A percentile compares a stretch with the other conserved stretches of the same genome.
These are phyloP conservation scores for Lizonia empirigonia DNA, from an alignment of 2,329 filamentous ascomycete genomes.

Conservation along the genomic window DNA sequence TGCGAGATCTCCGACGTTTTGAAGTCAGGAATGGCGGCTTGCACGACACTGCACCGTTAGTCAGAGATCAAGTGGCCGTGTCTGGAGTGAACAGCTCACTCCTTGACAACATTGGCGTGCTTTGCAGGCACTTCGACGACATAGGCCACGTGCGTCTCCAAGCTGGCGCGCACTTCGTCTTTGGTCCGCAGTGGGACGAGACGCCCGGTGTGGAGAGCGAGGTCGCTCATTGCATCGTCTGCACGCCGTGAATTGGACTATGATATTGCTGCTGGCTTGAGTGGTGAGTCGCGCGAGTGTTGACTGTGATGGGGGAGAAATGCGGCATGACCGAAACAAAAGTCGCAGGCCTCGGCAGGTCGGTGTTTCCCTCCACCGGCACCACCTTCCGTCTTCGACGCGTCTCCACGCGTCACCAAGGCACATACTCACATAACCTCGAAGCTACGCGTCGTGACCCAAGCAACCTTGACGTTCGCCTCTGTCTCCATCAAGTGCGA, in stretches of 20 bases:
- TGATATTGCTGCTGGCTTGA: conserved; percentile 8
- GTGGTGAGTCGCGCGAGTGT: conserved; percentile 7
- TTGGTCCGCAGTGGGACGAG: conserved; percentile 55
- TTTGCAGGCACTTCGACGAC: conserved; percentile 75
- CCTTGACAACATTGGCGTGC: conserved; percentile 73
- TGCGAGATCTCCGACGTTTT: conserved; percentile 58
- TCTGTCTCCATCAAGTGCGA: not conserved
- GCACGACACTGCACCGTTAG: conserved; percentile 51
- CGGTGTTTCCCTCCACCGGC: conserved; percentile 13
- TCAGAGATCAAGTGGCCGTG: conserved; percentile 17
- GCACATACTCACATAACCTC: not conserved
- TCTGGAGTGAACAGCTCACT: conserved; percentile 58
- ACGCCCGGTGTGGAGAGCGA: conserved; percentile 25
- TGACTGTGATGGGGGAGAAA: conserved; percentile 2
- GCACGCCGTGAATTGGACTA: conserved; percentile 4
- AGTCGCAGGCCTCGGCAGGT: conserved; percentile 15
- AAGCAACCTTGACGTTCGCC: conserved; percentile 1
- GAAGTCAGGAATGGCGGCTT: conserved; percentile 52
- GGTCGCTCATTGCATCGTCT: conserved; percentile 36
- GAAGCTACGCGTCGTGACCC: not conserved
- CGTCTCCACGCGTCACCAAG: conserved; percentile 5
- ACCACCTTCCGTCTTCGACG: conserved; percentile 2
- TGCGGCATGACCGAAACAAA: conserved; percentile 7
- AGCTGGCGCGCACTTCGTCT: conserved; percentile 56
- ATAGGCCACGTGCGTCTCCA: conserved; percentile 66